Base-by-base conservation (phyloP, 2,329 filamentous ascomycete species). In the Paracorniculantispora psalliotae region DNA sequence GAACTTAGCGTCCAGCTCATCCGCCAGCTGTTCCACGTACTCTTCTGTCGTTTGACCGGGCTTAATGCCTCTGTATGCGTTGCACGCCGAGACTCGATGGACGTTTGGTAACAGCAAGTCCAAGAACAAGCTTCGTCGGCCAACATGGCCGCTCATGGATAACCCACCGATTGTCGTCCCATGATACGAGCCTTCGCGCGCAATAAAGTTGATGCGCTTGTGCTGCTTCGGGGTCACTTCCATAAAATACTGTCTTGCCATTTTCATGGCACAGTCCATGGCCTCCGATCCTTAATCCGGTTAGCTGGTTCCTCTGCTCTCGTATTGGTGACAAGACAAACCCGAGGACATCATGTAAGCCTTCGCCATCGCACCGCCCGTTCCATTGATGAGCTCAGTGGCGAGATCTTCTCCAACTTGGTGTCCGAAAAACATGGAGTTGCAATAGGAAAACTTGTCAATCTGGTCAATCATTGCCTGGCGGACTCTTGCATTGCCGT, bases 111-210 rank as follows among this genome's bases (percentile, higher is more conserved):
- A 73, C 13, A 91, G 73, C 59, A 90, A 77, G 2, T 82, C 81
- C 65, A 84, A 80, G 65, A 86, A 91, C 8, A 83, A 76, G 8
- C 78, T 76, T 56, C 86, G 79, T 37, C 88, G 78, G 15, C 74
- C 74, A 9, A 77, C 73, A 69, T 91, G 86, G 4, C 86, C 86
- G 26, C 87, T 81, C 49, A 87, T 75, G 0, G 82, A 80, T 30
- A 91, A 75, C 1, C 87, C 77, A 0, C 87, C 88, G 0, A 91
- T 72, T 0, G 88, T 92, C 4, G 79, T 85, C 9, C 89, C 89
- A 63, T 92, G 89, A 65, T 90, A 92, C 4, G 86, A 89, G 44
- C 84, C 79, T 37, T 81, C 72, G 15, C 89, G 80, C 4, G 86
- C 80, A 65, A 92, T 90, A 70, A 91, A 90, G 12, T 79, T 76